phyloP scores from a whole-genome alignment of 768 basidiomycete species.

The Suillus bovinus region DNA sequence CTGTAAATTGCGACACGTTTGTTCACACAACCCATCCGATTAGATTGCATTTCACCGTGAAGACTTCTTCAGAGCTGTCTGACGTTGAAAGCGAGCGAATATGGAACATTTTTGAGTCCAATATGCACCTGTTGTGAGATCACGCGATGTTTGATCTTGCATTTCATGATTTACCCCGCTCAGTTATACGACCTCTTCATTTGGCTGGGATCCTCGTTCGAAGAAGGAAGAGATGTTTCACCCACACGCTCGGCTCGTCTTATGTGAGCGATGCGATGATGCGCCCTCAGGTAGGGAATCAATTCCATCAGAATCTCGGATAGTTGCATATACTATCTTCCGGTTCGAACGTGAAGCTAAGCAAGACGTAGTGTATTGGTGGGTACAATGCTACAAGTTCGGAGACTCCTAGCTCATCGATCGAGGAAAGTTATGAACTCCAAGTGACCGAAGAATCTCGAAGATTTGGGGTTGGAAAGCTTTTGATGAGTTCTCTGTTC shows the following conservation, averaged over 20 bases:
- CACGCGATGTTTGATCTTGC: neutral
- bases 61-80: conserved; percentile 34
- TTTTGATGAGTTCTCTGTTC: conserved; percentile 49
- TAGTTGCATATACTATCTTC: conserved; percentile 55
- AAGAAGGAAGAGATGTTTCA: conserved; percentile 67
- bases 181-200: conserved; percentile 58
- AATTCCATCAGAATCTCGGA: conserved; percentile 21
- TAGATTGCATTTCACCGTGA: conserved; percentile 27
- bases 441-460: conserved; percentile 52
- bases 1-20: neutral
- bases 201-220: conserved; percentile 61
- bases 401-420: neutral
- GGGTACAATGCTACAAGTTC: conserved; percentile 13
- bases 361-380: conserved; percentile 73
- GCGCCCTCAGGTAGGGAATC: conserved; percentile 10
- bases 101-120: conserved; percentile 53
- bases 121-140: conserved; percentile 52
- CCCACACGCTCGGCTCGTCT: conserved; percentile 57
- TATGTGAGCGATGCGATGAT: conserved; percentile 32
- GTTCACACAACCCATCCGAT: neutral
- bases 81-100: conserved; percentile 41
- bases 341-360: conserved; percentile 72
- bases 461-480: conserved; percentile 59
- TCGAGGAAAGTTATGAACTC: conserved; percentile 65
- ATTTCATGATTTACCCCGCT: neutral